Base-by-base conservation (phyloP, 164 flowering plant species). In the Piper betle region DNA sequence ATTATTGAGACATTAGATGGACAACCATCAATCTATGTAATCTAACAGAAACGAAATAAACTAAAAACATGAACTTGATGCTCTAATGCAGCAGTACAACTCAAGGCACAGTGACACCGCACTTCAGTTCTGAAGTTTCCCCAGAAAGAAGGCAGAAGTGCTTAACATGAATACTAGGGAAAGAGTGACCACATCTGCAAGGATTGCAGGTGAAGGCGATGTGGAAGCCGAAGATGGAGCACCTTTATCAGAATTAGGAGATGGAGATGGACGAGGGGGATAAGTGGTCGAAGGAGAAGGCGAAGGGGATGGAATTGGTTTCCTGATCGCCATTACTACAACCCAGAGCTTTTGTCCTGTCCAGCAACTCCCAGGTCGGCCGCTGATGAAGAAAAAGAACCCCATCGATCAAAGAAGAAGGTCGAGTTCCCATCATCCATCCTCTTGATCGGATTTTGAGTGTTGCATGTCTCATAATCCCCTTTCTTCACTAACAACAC, bases 311-410 rank as follows among this genome's bases (percentile, higher is more conserved):
- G 10, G 50, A 15, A 10, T 4, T 1, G 8, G 9, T 25, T 46
- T 64, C n/a, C 80, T 71, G 7, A 72, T 67, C 37, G 84, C 68
- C 61, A 84, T 7, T 57, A 86, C 93, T 8, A 80, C 70, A 25
- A 81, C 75, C 13, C 68, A 55, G 60, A 86, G 63, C 69, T 70
- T 84, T 72, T 86, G 84, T 0, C 82, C 86, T 39, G 79, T 69
- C 8, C 60, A 57, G 48, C 93, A 86, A 37, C 59, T 67, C 0
- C 69, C 79, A 1, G 55, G 53, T 2, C 72, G 61, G 2, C 85
- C 86, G 58, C 84, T 79, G 67, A 84, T 81, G 78, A 86, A 86
- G 63, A 18, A 84, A 80, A 81, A 2, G 81, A 77, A 13, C 93
- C 93, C 0, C 89, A 80, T 43, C 73, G 62, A 52, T 71, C 68